Percentiles rank a stretch among this genome's conserved stretches.
phyloP scores from a whole-genome alignment of 768 basidiomycete genomes.

The Termitomyces sp. region DNA sequence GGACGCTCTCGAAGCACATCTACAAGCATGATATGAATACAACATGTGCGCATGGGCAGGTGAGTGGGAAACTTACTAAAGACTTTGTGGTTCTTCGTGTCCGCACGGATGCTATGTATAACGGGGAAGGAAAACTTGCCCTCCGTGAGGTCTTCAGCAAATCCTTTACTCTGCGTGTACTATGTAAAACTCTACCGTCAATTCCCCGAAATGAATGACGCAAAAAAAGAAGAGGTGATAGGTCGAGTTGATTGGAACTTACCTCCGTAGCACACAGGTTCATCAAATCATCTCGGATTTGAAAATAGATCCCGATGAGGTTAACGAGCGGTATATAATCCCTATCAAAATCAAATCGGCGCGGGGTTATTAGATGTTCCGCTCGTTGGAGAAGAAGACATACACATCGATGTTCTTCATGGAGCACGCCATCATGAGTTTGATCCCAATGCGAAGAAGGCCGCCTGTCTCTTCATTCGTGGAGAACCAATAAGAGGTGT shows the following conservation, averaged over 20 bases:
- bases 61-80: constrained; percentile 52
- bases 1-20: constrained; percentile 90
- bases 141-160: constrained; percentile 91
- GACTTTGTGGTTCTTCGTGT: constrained; percentile 70
- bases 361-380: too few relatives aligned
- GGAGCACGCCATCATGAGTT: constrained; percentile 92
- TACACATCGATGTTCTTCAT: constrained; percentile 57
- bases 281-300: constrained; percentile 95
- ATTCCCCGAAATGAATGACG: background rate
- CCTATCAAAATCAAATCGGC: background rate
- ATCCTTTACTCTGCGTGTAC: constrained; percentile 84
- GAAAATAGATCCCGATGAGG: constrained; percentile 67
- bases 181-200: constrained; percentile 19
- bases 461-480: constrained; percentile 80
- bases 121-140: constrained; percentile 98
- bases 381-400: constrained; percentile 11
- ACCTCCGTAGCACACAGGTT: constrained; percentile 87
- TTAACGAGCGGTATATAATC: background rate
- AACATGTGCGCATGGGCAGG: background rate
- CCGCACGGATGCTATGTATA: constrained; percentile 81
- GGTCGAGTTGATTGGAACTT: background rate
- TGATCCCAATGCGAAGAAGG: constrained; percentile 88
- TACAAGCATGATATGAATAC: constrained; percentile 19
- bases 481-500: background rate
- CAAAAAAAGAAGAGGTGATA: background rate